Base-by-base conservation (phyloP, 2,329 filamentous ascomycete genomes). In the Coniochaeta ligniaria region DNA sequence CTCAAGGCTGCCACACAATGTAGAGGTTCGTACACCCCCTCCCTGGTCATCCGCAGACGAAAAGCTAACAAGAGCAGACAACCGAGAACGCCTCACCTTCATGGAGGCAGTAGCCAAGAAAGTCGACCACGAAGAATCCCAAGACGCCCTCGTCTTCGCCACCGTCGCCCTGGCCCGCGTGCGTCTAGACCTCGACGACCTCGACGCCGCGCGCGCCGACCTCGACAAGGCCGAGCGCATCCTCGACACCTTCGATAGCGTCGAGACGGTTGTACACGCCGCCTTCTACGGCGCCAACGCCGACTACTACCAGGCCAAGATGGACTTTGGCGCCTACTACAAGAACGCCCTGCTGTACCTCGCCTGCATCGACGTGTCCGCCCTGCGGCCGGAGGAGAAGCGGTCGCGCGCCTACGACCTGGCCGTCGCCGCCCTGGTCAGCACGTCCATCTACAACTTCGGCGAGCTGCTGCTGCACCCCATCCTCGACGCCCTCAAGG, bases 401-500 rank as follows among this genome's bases (percentile, higher is more conserved):
- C 88, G 88, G 73, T 84, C 83, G 62, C 88, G 94, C 68, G 95
- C 95, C 52, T 96, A 96, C 77, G 92, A 97, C 74, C 87, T 99
- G 64, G 90, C 90, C 71, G 88, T 98, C 59, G 92, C 95, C 31
- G 95, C 95, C 11, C 83, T 99, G 9, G 90, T 97, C 43, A 97
- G 93, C 58, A 91, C 94, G 70, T 91, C 87, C 69, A 99, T 98
- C 78, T 98, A 99, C 85, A 99, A 99, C 81, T 99, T 99, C 69
- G 95, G 95, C 74, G 95, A 99, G 80, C 88, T 99, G n/a, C 86
- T 99, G 35, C 85, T 99, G 67, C 95, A 99, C 74, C 95, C 95
- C 3, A 96, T 99, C 71, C 87, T 99, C 64, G 91, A 96, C 71
- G 88, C 90, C 22, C 85, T 99, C 59, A 72, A 73, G 26, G 87